These are phyloP conservation scores for Monosporascus sp. DNA, from an alignment of 2,329 filamentous ascomycete genomes.

Conservation along the genomic window DNA sequence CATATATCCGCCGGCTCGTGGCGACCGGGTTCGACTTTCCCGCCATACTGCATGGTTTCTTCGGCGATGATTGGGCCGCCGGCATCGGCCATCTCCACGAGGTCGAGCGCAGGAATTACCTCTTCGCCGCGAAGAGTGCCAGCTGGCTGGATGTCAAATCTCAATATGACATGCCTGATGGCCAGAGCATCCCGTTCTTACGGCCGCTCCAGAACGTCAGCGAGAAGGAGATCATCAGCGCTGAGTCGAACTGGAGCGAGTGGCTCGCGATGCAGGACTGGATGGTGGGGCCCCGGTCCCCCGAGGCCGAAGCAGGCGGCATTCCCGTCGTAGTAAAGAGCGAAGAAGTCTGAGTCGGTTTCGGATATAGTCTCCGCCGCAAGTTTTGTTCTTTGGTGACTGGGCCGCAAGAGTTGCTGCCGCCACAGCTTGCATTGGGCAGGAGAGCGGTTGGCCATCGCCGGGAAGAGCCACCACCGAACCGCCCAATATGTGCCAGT, in stretches of 20 bases:
- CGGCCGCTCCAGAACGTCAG: slow-evolving; percentile 72
- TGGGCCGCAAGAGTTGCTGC: not conserved
- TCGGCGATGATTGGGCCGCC: slow-evolving; percentile 83
- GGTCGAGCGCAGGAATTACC: slow-evolving; percentile 85
- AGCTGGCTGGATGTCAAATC: slow-evolving; percentile 86
- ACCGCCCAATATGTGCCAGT: too few relatives aligned
- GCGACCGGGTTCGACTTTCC: slow-evolving; percentile 87
- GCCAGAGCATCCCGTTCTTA: slow-evolving; percentile 83
- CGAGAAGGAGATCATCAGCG: slow-evolving; percentile 74
- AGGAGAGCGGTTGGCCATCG: not conserved
- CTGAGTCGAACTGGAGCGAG: slow-evolving; percentile 84
- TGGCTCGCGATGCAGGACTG: slow-evolving; percentile 98
- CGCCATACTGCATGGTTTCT: slow-evolving; percentile 87
- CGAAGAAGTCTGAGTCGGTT: slow-evolving; percentile 18
- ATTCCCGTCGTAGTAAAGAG: slow-evolving; percentile 26
- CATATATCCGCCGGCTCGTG: slow-evolving; percentile 85
- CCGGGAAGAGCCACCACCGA: too few relatives aligned
- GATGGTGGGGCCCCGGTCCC: slow-evolving; percentile 86
- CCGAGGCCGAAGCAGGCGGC: slow-evolving; percentile 32
- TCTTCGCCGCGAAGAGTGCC: slow-evolving; percentile 91
- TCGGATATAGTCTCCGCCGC: not conserved
- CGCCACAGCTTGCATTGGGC: not conserved
- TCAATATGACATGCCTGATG: slow-evolving; percentile 79
- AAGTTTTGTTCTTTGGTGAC: not conserved
- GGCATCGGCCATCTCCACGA: slow-evolving; percentile 82